Percentiles rank a stretch among this genome's conserved stretches.
phyloP scores from a whole-genome alignment of 1,284 basidiomycete species.

The Afroboletus lepidellus region DNA sequence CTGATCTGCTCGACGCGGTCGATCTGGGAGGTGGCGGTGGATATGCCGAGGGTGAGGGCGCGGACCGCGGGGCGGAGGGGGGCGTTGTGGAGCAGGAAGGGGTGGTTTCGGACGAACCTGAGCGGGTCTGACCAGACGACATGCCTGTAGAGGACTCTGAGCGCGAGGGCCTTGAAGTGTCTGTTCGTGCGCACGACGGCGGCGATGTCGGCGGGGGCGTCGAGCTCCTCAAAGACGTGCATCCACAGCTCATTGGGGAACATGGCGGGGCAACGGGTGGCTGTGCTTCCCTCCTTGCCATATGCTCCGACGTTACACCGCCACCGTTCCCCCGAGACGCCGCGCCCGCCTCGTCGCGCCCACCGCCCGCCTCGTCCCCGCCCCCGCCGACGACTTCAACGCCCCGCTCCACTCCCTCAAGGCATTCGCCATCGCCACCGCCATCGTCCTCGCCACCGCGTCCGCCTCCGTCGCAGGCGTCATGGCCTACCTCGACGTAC shows the following conservation, averaged over 20 bases:
- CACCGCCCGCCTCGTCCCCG: neutral
- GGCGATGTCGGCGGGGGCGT: constrained; percentile 32
- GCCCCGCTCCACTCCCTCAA: constrained; percentile 42
- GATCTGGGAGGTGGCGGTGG: constrained; percentile 17
- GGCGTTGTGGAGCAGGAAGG: constrained; percentile 11
- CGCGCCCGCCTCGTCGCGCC: neutral
- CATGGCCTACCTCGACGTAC: constrained; percentile 40
- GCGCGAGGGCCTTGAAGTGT: constrained; percentile 33
- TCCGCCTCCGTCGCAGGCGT: constrained; percentile 37
- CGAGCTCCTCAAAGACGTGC: constrained; percentile 29
- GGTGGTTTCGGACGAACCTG: constrained; percentile 23
- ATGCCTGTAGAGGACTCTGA: constrained; percentile 37
- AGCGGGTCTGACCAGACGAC: constrained; percentile 36
- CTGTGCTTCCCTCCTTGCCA: neutral
- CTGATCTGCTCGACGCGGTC: constrained; percentile 30
- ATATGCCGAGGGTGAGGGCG: constrained; percentile 29
- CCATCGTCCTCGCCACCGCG: constrained; percentile 38
- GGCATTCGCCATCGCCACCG: constrained; percentile 46
- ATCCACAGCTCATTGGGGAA: constrained; percentile 32
- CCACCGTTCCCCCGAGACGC: neutral
- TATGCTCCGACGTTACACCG: neutral
- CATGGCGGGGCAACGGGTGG: neutral
- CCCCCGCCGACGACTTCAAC: constrained; percentile 34
- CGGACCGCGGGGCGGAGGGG: constrained; percentile 15
- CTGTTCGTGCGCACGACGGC: constrained; percentile 33